A percentile compares a stretch with the other conserved stretches of the same genome.
Conservation (phyloP, 768 basidiomycete species). For the Tricholomella constricta region DNA sequence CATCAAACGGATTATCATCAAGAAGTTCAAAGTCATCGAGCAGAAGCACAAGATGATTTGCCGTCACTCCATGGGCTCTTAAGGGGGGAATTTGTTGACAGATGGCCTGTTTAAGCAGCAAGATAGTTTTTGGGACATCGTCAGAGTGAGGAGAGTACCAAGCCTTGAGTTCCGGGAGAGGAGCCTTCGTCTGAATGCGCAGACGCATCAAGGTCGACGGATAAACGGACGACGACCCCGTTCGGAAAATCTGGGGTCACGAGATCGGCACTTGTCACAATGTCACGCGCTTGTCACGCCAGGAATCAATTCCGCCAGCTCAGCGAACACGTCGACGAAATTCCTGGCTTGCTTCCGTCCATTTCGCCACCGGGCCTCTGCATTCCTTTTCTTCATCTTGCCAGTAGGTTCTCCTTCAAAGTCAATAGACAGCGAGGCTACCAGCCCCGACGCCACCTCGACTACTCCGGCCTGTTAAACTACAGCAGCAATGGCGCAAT, state of each 20-base stretch:
- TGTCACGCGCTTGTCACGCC: conserved; percentile 19
- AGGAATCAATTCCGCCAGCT: conserved; percentile 11
- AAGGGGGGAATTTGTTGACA: conserved; percentile 36
- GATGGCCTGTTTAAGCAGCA: conserved; percentile 40
- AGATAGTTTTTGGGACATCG: conserved; percentile 25
- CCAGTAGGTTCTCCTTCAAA: neutral
- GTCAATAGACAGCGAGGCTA: neutral
- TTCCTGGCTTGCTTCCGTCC: conserved; percentile 1
- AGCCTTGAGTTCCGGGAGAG: conserved; percentile 50
- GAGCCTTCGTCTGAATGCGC: conserved; percentile 47
- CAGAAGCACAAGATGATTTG: conserved; percentile 29
- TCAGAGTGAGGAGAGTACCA: conserved; percentile 49
- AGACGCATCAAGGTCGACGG: conserved; percentile 44
- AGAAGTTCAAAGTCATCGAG: conserved; percentile 54
- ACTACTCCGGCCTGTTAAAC: neutral
- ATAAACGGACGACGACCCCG: no score
- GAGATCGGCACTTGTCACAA: neutral
- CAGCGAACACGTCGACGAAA: conserved; percentile 24
- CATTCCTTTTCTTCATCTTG: neutral
- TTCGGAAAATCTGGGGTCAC: conserved; percentile 4
- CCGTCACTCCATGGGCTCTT: conserved; percentile 21
- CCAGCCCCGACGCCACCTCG: neutral
- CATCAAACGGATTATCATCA: conserved; percentile 36
- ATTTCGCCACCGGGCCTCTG: neutral
- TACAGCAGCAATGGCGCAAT: conserved; percentile 61